Evolutionary conservation across 495 filamentous ascomycete genomes (phyloP).

Genomic region (Cenococcum geophilum): DNA sequence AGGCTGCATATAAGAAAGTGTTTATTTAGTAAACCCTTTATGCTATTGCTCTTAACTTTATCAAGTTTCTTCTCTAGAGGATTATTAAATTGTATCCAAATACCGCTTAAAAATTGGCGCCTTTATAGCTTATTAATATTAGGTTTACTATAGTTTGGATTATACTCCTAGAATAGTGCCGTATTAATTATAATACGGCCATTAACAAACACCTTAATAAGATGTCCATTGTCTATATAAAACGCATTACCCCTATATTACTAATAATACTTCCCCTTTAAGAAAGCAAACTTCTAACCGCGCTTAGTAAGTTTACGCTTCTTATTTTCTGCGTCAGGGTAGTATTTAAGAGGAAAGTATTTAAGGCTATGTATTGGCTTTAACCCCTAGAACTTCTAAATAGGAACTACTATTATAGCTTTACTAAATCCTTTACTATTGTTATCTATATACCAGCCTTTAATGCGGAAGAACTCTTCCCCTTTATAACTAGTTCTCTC

Average conservation of each 20-base stretch:
- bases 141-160: too few relatives aligned
- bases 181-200: conserved; percentile 28
- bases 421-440: conserved; percentile 8
- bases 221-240: too few relatives aligned
- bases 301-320: too few relatives aligned
- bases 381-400: too few relatives aligned
- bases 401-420: background rate
- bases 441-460: background rate
- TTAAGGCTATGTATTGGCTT: too few relatives aligned
- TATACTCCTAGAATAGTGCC: conserved; percentile 26
- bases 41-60: background rate
- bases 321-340: background rate
- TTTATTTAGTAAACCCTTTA: conserved; percentile 18
- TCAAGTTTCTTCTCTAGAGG: background rate
- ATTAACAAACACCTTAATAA: conserved; percentile 14
- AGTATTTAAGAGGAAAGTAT: conserved; percentile 4
- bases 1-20: conserved; percentile 31
- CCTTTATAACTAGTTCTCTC: too few relatives aligned
- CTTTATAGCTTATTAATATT: too few relatives aligned
- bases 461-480: too few relatives aligned
- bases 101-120: too few relatives aligned
- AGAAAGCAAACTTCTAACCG: conserved; percentile 19
- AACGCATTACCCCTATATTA: conserved; percentile 22
- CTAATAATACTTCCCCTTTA: conserved; percentile 19
- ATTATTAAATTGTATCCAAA: too few relatives aligned